Conservation (phyloP, 129 eudicot species). For the Daucus carota region DH1_v3.0 NC_030382.2:51375501-51376000, state of each 20-base stretch:
- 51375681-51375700: background rate
- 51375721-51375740: background rate
- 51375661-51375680: background rate
- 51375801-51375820: background rate
- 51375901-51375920: background rate
- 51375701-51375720: background rate
- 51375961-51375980: constrained; percentile 41
- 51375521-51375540: constrained; percentile 20
- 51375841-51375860: no score
- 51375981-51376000: constrained; percentile 28
- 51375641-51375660: background rate
- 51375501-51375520: background rate
- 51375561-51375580: constrained; percentile 30
- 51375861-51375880: background rate
- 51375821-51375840: background rate
- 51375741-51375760: background rate
- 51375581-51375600: constrained; percentile 27
- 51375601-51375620: constrained; percentile 24
- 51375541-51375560: constrained; percentile 38
- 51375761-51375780: background rate
- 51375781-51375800: background rate
- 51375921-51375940: background rate
- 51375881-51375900: background rate
- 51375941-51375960: background rate
- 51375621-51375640: constrained; percentile 26